A percentile compares a stretch with the other conserved stretches of the same genome.
These are phyloP conservation scores for Cordyceps sp. DNA, from an alignment of 2,329 filamentous ascomycete species.

Conservation along the genomic window DNA sequence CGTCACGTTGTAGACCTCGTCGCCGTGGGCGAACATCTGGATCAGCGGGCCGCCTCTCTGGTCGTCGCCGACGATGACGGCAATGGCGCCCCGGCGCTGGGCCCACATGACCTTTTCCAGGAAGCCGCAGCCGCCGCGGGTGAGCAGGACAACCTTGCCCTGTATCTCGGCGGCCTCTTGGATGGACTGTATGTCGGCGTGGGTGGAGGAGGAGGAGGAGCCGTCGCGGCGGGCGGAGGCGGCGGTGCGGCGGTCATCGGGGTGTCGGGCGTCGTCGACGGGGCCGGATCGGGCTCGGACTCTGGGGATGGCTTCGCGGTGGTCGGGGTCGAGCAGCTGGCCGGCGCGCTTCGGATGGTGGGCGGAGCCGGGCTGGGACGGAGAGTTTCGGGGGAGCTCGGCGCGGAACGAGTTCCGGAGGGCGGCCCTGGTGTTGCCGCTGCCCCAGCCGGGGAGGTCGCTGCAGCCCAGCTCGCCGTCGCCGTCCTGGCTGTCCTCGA, in stretches of 20 bases:
- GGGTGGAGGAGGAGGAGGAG: slow-evolving; percentile 24
- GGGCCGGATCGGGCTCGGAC: slow-evolving; percentile 9
- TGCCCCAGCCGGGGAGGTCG: slow-evolving; percentile 79
- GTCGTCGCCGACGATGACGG: slow-evolving; percentile 87
- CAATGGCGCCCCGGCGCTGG: slow-evolving; percentile 74
- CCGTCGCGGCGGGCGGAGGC: neutral
- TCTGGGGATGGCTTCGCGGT: slow-evolving; percentile 6
- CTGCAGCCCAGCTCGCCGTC: slow-evolving; percentile 89
- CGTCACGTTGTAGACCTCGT: slow-evolving; percentile 75
- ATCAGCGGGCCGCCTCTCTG: slow-evolving; percentile 76
- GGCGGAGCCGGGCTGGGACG: slow-evolving; percentile 4
- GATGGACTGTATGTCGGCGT: slow-evolving; percentile 81
- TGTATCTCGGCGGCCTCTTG: slow-evolving; percentile 86
- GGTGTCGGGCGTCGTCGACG: slow-evolving; percentile 72
- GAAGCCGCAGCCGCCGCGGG: slow-evolving; percentile 88
- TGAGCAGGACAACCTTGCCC: slow-evolving; percentile 83
- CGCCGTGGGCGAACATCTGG: slow-evolving; percentile 95
- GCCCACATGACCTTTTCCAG: slow-evolving; percentile 96
- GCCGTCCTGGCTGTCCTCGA: slow-evolving; percentile 53
- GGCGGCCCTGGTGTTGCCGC: slow-evolving; percentile 31
- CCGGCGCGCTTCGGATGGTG: slow-evolving; percentile 5
- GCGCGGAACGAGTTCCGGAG: slow-evolving; percentile 22
- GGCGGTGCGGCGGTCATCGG: slow-evolving; percentile 36
- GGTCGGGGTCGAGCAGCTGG: slow-evolving; percentile 11
- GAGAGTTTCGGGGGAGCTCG: slow-evolving; percentile 7